A percentile compares a stretch with the other conserved stretches of the same genome.
Evolutionary conservation across 768 basidiomycete species (phyloP).

Genomic region (Strobilomyces echinocephalus): DNA sequence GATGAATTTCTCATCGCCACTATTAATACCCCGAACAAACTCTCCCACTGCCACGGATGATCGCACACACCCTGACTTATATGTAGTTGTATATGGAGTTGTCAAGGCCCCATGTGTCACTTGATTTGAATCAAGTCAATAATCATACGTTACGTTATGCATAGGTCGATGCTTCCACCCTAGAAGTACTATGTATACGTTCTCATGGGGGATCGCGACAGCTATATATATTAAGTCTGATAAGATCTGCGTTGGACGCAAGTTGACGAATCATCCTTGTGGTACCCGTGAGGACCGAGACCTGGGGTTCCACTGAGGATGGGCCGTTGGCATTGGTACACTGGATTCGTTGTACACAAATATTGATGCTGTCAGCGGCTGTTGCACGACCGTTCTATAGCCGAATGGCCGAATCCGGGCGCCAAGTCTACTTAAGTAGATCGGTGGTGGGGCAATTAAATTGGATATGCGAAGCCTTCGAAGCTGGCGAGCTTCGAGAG

Average conservation of each 20-base stretch:
- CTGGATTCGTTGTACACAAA: not conserved
- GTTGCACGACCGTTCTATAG: constrained; percentile 8
- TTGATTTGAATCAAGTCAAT: constrained; percentile 8
- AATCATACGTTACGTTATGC: constrained; percentile 21
- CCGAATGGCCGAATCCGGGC: constrained; percentile 10
- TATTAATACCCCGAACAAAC: constrained; percentile 22
- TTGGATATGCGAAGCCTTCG: constrained; percentile 1
- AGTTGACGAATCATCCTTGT: constrained; percentile 1
- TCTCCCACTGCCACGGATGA: constrained; percentile 18
- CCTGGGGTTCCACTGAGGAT: no score
- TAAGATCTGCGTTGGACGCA: constrained; percentile 1
- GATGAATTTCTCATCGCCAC: constrained; percentile 17
- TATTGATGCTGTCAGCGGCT: constrained; percentile 4
- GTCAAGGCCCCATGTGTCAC: constrained; percentile 4
- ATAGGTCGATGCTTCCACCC: not conserved
- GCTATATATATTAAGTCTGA: not conserved
- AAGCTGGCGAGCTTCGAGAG: constrained; percentile 1
- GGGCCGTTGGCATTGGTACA: not conserved
- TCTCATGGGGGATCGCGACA: not conserved
- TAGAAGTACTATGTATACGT: constrained; percentile 6
- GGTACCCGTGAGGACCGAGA: not conserved
- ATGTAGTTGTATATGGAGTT: constrained; percentile 11
- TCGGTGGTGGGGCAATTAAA: not conserved
- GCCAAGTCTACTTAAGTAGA: not conserved
- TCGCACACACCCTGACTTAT: constrained; percentile 7